Percentiles rank a stretch among this genome's conserved stretches.
These are phyloP conservation scores for Lentinus tigrinus DNA, from an alignment of 768 basidiomycete species.

Conservation along the genomic window DNA sequence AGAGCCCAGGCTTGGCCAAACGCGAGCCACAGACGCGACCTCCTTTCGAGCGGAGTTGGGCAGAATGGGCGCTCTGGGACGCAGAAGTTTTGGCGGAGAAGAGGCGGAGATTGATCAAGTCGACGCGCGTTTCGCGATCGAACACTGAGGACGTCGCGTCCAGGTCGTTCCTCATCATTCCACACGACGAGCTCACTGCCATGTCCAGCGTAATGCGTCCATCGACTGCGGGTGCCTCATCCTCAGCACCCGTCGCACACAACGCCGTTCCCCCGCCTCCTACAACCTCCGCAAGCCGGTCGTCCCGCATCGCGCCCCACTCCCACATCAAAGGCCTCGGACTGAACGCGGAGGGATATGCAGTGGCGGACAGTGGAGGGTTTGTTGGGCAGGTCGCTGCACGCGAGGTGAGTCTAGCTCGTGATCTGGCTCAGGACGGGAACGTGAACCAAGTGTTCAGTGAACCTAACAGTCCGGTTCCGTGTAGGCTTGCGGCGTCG, in stretches of 20 bases:
- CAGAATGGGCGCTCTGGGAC: too few species aligned
- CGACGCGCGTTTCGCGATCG: not conserved
- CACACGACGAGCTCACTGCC: not conserved
- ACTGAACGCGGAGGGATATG: conserved; percentile 79
- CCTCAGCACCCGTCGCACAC: conserved; percentile 43
- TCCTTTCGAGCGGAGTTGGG: not conserved
- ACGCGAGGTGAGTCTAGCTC: conserved; percentile 64
- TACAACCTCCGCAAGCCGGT: conserved; percentile 56
- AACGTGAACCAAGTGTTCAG: not conserved
- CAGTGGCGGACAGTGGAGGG: conserved; percentile 69
- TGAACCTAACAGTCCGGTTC: not conserved
- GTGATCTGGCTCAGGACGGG: not conserved
- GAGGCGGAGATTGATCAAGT: not conserved
- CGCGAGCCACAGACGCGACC: not conserved
- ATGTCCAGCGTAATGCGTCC: conserved; percentile 22
- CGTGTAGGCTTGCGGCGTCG: conserved; percentile 82
- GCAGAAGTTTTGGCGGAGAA: not conserved
- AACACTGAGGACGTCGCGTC: not conserved
- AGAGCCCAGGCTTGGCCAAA: not conserved
- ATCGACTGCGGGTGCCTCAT: conserved; percentile 21
- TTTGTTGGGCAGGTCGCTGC: conserved; percentile 91
- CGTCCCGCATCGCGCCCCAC: conserved; percentile 85
- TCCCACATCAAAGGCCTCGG: conserved; percentile 98
- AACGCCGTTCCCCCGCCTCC: conserved; percentile 74
- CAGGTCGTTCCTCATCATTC: not conserved